Evolutionary conservation across 1,139 yeast species (phyloP), one percentile per base, ranked within the genome.

Genomic region (Pneumocystis jirovecii): DNA sequence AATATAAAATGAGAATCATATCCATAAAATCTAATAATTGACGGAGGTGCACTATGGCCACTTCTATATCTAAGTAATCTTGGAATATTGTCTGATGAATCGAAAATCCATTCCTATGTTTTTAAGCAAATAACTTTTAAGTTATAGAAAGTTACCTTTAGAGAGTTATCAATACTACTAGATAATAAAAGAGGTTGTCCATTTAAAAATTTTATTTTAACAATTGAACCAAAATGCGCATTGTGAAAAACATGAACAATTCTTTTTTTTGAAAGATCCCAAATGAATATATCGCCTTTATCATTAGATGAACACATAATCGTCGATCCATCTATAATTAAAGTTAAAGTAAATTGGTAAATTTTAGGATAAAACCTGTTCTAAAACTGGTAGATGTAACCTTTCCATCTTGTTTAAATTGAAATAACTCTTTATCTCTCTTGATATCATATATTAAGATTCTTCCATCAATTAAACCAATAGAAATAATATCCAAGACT

Each of bases 121-220:
- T n/a, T 35, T 57, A 34, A 44, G 21, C 39, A 61, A 19, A 29
- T 19, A 60, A 34, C 19, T 60, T 34, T 19, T 25, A 19, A 40
- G 60, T 60, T 25, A 3, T 0, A 25, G 21, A 10, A 21, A 50
- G 12, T 3, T 50, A 50, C 57, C 45, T 89, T 88, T 70, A 95
- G 79, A 64, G 85, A 83, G 75, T 95, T 95, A 74, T 95, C 98
- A 62, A 89, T 95, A 71, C 98, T 97, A 64, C 87, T 85, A 1
- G 96, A 86, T n/a, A 93, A 85, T 34, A 90, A 79, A 50, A 95
- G 85, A 0, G 98, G 95, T 76, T 93, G 97, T 1, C 97, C 97
- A 70, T 89, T 87, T 68, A 95, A 79, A 75, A 89, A 95, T 63
- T 82, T 80, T 8, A 84, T 89, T 64, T 82, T 82, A 8, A 91